Evolutionary conservation across 2,329 filamentous ascomycete genomes (phyloP).

Genomic region (Aspergillus fumigatiaffinis): DNA sequence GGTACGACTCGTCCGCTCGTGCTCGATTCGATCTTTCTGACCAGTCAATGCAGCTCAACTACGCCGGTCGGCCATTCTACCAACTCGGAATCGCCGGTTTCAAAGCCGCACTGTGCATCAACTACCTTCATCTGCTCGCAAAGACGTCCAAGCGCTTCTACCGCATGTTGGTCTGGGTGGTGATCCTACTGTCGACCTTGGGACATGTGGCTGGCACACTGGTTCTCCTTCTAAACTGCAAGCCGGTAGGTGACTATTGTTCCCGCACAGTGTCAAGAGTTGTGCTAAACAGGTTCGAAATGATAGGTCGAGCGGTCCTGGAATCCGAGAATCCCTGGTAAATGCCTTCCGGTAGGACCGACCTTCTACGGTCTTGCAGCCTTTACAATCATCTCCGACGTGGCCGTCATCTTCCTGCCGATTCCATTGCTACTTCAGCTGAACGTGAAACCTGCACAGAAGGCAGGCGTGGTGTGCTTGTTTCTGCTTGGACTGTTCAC

Average conservation of each 20-base stretch:
- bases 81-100: slow-evolving; percentile 55
- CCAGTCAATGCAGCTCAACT: slow-evolving; percentile 43
- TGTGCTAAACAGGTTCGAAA: background rate
- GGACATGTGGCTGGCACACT: slow-evolving; percentile 49
- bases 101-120: slow-evolving; percentile 53
- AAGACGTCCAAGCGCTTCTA: slow-evolving; percentile 47
- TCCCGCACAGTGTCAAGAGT: background rate
- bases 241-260: slow-evolving; percentile 34
- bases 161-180: slow-evolving; percentile 42
- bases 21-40: background rate
- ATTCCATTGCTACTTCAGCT: slow-evolving; percentile 49
- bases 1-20: slow-evolving; percentile 11
- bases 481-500: slow-evolving; percentile 55
- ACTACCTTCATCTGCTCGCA: slow-evolving; percentile 50
- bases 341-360: slow-evolving; percentile 45
- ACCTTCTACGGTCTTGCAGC: slow-evolving; percentile 52
- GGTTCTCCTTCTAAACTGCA: slow-evolving; percentile 50
- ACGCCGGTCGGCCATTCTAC: slow-evolving; percentile 52
- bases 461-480: slow-evolving; percentile 49
- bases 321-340: slow-evolving; percentile 40
- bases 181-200: slow-evolving; percentile 43
- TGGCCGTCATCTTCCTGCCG: slow-evolving; percentile 49
- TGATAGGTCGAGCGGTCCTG: slow-evolving; percentile 41
- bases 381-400: slow-evolving; percentile 50
- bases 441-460: slow-evolving; percentile 48